Evolutionary conservation across 2,329 filamentous ascomycete species (phyloP).

Genomic region (Balansia obtecta): DNA sequence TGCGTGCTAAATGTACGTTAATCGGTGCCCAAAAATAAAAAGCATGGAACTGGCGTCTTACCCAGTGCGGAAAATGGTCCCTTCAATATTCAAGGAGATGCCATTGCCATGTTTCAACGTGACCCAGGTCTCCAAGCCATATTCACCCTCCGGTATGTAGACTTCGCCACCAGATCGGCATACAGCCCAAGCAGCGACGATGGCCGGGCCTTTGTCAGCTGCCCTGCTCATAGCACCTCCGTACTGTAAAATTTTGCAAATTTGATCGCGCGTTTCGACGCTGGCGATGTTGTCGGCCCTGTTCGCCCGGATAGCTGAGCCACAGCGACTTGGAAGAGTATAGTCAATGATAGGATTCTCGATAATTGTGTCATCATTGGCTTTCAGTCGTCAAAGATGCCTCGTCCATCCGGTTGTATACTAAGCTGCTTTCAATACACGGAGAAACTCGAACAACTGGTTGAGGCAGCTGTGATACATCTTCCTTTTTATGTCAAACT

Average conservation of each 20-base stretch:
- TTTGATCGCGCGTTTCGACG: background rate
- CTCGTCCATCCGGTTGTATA: too few relatives aligned
- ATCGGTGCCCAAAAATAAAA: background rate
- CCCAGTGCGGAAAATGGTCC: background rate
- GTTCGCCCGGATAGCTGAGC: background rate
- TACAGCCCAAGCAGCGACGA: background rate
- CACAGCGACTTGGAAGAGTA: background rate
- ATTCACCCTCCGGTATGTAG: background rate
- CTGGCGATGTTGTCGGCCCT: background rate
- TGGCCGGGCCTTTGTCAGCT: background rate
- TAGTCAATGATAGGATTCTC: background rate
- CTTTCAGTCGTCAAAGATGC: background rate
- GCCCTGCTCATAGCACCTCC: background rate
- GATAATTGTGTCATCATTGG: background rate
- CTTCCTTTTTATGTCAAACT: background rate
- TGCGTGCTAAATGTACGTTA: background rate
- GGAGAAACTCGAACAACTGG: background rate
- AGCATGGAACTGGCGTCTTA: background rate
- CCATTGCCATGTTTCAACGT: background rate
- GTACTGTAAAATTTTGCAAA: background rate
- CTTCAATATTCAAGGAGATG: background rate
- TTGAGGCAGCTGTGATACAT: background rate
- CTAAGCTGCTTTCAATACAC: background rate
- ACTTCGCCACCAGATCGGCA: background rate
- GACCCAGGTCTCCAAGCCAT: background rate